Evolutionary conservation across 768 basidiomycete genomes (phyloP).

Genomic region (Phanerodontia chrysosporium): DNA sequence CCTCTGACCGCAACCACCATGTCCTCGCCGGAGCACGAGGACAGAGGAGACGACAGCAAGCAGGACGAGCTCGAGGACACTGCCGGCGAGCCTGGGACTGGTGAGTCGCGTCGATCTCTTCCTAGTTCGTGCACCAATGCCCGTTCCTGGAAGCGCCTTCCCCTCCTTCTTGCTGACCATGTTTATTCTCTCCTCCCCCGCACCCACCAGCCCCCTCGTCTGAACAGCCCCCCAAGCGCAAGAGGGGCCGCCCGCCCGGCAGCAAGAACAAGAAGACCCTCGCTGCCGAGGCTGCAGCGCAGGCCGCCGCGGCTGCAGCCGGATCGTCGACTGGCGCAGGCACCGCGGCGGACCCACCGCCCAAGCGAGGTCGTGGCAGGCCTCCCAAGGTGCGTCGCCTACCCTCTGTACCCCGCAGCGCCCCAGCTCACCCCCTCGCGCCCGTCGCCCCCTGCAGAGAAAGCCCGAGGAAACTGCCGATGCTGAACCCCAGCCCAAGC

Average conservation of each 20-base stretch:
- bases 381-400: slow-evolving; percentile 43
- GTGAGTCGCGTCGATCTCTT: slow-evolving; percentile 21
- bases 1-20: slow-evolving; percentile 37
- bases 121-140: slow-evolving; percentile 19
- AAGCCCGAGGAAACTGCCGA: slow-evolving; percentile 35
- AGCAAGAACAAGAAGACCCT: slow-evolving; percentile 68
- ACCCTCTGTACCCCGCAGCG: neutral
- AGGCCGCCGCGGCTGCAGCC: slow-evolving; percentile 16
- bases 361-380: slow-evolving; percentile 45
- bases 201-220: slow-evolving; percentile 30
- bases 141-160: slow-evolving; percentile 18
- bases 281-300: slow-evolving; percentile 26
- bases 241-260: slow-evolving; percentile 86
- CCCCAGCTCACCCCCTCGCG: neutral
- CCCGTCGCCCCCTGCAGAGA: slow-evolving; percentile 22
- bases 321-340: slow-evolving; percentile 17
- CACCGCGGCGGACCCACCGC: slow-evolving; percentile 21
- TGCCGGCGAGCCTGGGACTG: slow-evolving; percentile 30
- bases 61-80: slow-evolving; percentile 56
- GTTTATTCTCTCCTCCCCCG: slow-evolving; percentile 27
- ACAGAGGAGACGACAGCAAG: slow-evolving; percentile 45
- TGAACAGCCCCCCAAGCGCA: slow-evolving; percentile 54
- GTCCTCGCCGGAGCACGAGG: slow-evolving; percentile 61
- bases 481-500: slow-evolving; percentile 18
- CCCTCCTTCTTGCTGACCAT: slow-evolving; percentile 17